A percentile compares a stretch with the other conserved stretches of the same genome.
phyloP scores from a whole-genome alignment of 1,139 yeast species.

The Hyphopichia burtonii region DNA sequence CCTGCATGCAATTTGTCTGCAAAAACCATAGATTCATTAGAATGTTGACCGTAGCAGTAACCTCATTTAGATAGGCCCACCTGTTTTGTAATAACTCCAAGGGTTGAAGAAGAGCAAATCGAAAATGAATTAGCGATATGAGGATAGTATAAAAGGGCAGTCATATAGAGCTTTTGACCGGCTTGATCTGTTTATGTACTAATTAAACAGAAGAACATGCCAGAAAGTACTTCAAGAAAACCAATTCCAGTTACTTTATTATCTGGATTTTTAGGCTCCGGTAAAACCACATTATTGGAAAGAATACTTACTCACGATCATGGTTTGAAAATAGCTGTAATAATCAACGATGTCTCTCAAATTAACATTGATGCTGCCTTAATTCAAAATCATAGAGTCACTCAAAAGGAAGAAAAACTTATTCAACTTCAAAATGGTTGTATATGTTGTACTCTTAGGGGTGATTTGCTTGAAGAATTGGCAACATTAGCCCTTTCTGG shows the following conservation, averaged over 20 bases:
- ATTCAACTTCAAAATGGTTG: conserved; percentile 49
- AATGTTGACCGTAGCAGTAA: too few relatives aligned
- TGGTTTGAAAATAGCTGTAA: conserved; percentile 42
- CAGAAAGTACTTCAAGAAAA: neutral
- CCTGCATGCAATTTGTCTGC: neutral
- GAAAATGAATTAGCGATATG: too few relatives aligned
- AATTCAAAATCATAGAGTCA: conserved; percentile 35
- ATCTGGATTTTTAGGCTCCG: conserved; percentile 46
- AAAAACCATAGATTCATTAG: neutral
- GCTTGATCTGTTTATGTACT: too few relatives aligned
- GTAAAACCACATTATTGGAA: conserved; percentile 46
- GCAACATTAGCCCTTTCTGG: conserved; percentile 31
- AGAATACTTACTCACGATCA: conserved; percentile 36
- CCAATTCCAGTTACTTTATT: conserved; percentile 42
- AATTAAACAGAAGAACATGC: too few relatives aligned
- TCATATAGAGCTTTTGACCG: too few relatives aligned
- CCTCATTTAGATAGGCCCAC: too few relatives aligned
- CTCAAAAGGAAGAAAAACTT: conserved; percentile 40
- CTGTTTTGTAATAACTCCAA: too few relatives aligned
- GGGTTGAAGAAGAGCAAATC: too few relatives aligned
- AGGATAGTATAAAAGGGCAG: too few relatives aligned
- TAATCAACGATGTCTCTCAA: conserved; percentile 41
- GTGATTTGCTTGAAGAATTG: conserved; percentile 44
- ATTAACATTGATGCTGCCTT: conserved; percentile 43
- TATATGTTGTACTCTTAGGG: conserved; percentile 47